phyloP scores from a whole-genome alignment of 371 early-diverging fungal genomes.

The Dichotomocladium elegans region DNA sequence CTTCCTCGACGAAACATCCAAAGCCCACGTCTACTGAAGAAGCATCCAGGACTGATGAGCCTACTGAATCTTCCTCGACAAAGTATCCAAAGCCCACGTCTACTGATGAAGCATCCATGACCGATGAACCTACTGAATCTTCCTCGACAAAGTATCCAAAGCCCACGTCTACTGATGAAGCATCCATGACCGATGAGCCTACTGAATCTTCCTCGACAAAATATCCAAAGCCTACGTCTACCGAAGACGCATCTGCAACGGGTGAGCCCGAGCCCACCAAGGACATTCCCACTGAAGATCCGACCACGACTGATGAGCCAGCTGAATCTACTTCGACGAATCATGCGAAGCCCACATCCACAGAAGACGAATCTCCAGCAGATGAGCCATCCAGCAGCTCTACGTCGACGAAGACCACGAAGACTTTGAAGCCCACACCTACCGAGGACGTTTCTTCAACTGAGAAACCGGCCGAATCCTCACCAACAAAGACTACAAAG shows the following conservation, averaged over 20 bases:
- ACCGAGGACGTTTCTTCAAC: background rate
- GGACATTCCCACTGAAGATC: background rate
- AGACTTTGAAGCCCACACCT: background rate
- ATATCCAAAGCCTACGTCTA: background rate
- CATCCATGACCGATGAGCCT: background rate
- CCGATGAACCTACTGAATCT: background rate
- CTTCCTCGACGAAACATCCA: background rate
- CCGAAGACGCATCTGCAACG: background rate
- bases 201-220: background rate
- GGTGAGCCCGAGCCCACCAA: background rate
- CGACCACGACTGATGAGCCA: slow-evolving; percentile 2
- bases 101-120: background rate
- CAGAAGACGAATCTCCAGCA: background rate
- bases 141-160: background rate
- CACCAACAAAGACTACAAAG: background rate
- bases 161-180: background rate
- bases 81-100: background rate
- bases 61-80: background rate
- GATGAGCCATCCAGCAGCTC: background rate
- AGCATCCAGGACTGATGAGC: background rate
- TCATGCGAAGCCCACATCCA: background rate
- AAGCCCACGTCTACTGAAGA: background rate
- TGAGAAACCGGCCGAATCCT: background rate
- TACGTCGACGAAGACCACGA: too few relatives aligned
- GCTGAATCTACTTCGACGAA: background rate